These are phyloP conservation scores for Odontarrhena argentea DNA, from an alignment of 345 rosid species.

Conservation along the genomic window DNA sequence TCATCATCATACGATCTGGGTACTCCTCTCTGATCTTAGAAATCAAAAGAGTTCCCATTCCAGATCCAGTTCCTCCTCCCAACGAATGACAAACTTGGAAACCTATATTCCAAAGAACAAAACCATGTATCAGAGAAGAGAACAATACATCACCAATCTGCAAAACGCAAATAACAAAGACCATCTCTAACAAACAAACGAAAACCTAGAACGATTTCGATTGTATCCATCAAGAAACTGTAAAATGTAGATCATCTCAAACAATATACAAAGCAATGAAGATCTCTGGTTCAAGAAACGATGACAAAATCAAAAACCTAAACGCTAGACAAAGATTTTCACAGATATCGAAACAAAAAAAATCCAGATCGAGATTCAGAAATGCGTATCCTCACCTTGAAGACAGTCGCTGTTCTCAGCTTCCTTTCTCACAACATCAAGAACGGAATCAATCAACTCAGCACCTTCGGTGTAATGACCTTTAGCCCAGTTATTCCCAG, in stretches of 20 bases:
- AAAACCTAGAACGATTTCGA: conserved; percentile 5
- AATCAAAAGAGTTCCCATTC: conserved; percentile 47
- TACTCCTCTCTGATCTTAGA: conserved; percentile 48
- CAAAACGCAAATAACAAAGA: not conserved
- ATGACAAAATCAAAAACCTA: not conserved
- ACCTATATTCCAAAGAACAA: conserved; percentile 25
- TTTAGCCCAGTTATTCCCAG: conserved; percentile 48
- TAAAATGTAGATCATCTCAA: no score
- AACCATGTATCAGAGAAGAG: conserved; percentile 9
- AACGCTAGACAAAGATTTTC: not conserved
- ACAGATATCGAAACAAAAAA: not conserved
- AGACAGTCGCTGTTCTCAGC: conserved; percentile 49
- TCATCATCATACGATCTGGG: conserved; percentile 51
- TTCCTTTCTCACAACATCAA: conserved; percentile 46
- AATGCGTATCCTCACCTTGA: conserved; percentile 33
- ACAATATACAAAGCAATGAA: no score
- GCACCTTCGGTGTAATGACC: conserved; percentile 49
- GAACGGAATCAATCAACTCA: conserved; percentile 44
- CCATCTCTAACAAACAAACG: conserved; percentile 7
- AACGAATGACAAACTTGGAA: conserved; percentile 48
- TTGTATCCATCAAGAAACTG: not conserved
- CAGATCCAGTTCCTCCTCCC: conserved; percentile 53
- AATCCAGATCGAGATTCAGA: conserved; percentile 30
- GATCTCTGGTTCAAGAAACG: not conserved
- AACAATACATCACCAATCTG: conserved; percentile 4